A percentile compares a stretch with the other conserved stretches of the same genome.
phyloP scores from a whole-genome alignment of 1,284 basidiomycete genomes.

The Microbotryum silenes-acaulis region DNA sequence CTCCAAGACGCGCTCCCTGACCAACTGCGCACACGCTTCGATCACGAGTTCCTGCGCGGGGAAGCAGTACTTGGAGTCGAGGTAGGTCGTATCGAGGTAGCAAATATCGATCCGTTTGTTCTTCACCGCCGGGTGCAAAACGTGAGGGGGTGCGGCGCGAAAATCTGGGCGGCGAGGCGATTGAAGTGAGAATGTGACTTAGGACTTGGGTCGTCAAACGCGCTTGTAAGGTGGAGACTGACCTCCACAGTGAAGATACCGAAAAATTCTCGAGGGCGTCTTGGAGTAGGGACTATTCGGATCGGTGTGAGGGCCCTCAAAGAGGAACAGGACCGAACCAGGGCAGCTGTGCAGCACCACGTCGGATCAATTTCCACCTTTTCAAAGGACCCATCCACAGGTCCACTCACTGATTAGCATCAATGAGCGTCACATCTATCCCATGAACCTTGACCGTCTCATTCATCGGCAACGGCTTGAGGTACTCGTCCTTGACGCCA shows the following conservation, averaged over 20 bases:
- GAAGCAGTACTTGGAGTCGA: slow-evolving; percentile 90
- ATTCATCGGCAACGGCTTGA: slow-evolving; percentile 77
- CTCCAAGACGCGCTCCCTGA: slow-evolving; percentile 50
- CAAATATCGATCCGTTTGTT: slow-evolving; percentile 74
- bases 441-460: slow-evolving; percentile 65
- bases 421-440: slow-evolving; percentile 84
- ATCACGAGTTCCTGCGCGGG: slow-evolving; percentile 89
- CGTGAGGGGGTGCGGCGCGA: slow-evolving; percentile 60
- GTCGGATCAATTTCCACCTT: background rate
- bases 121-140: slow-evolving; percentile 68
- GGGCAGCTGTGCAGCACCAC: slow-evolving; percentile 51
- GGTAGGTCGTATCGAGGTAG: slow-evolving; percentile 94
- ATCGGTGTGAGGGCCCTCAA: slow-evolving; percentile 85
- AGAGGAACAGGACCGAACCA: slow-evolving; percentile 86
- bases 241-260: slow-evolving; percentile 94
- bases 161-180: slow-evolving; percentile 24
- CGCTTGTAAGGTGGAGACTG: slow-evolving; percentile 37
- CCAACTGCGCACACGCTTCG: slow-evolving; percentile 78
- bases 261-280: slow-evolving; percentile 58
- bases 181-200: too few species aligned
- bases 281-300: slow-evolving; percentile 65
- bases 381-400: background rate
- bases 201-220: background rate
- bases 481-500: slow-evolving; percentile 75
- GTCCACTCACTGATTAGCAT: slow-evolving; percentile 78